Conservation (phyloP, 371 early-diverging fungal species). For the Zychaea mexicana region DNA sequence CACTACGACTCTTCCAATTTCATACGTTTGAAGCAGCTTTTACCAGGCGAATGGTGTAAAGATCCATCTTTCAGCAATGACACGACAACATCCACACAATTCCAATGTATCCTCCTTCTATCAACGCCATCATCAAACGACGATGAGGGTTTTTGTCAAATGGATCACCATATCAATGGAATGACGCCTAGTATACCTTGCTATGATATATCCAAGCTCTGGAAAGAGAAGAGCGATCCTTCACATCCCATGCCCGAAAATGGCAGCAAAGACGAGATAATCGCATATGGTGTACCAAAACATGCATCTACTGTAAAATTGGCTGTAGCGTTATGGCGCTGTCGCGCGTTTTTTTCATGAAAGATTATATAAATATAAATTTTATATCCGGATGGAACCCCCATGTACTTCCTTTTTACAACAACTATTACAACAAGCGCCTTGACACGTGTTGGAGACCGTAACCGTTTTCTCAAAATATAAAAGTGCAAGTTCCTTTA, state of each 20-base stretch:
- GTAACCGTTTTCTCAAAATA: constrained; percentile 44
- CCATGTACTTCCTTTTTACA: constrained; percentile 6
- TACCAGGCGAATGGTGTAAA: no score
- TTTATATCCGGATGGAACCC: constrained; percentile 9
- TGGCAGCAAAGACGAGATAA: neutral
- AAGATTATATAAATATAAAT: neutral
- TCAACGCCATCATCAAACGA: neutral
- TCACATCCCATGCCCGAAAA: no score
- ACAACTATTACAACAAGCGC: constrained; percentile 8
- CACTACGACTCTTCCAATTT: neutral
- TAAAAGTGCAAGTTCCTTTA: constrained; percentile 36
- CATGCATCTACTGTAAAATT: neutral
- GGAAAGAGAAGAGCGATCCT: no score
- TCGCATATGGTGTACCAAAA: neutral
- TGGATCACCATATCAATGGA: neutral
- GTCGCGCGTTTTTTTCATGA: neutral
- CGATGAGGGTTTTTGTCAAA: neutral
- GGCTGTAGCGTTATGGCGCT: neutral
- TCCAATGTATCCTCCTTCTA: neutral
- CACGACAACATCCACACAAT: no score
- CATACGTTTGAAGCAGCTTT: no score
- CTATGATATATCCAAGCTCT: neutral
- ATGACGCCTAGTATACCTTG: neutral
- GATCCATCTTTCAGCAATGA: neutral
- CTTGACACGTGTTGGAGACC: constrained; percentile 20